A percentile compares a stretch with the other conserved stretches of the same genome.
phyloP scores from a whole-genome alignment of 2,329 filamentous ascomycete genomes.

The Neofusicoccum cordaticola region DNA sequence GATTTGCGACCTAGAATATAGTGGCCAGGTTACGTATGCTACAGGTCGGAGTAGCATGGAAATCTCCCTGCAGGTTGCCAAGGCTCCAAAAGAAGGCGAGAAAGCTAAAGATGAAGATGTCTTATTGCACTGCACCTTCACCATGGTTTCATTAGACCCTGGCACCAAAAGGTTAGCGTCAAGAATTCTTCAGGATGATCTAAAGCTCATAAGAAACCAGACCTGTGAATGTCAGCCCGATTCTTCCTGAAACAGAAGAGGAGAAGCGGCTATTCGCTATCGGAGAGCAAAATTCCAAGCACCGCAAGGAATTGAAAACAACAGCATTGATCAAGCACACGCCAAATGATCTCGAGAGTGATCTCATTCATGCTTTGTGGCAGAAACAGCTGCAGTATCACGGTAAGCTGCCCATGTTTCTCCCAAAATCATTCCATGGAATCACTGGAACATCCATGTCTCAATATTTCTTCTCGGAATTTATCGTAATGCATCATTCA shows the following conservation, averaged over 20 bases:
- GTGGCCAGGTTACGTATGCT: constrained; percentile 66
- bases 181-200: neutral
- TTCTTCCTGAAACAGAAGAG: constrained; percentile 61
- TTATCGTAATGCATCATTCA: neutral
- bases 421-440: neutral
- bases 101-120: constrained; percentile 58
- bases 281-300: constrained; percentile 64
- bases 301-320: constrained; percentile 62
- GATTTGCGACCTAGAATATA: constrained; percentile 75
- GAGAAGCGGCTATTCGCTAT: constrained; percentile 62
- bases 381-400: constrained; percentile 64
- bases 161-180: constrained; percentile 56
- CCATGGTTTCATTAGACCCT: constrained; percentile 73
- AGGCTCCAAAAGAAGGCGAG: constrained; percentile 60
- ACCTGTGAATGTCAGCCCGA: constrained; percentile 60
- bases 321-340: constrained; percentile 63
- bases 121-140: constrained; percentile 70
- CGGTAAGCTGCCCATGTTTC: constrained; percentile 34
- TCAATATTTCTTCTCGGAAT: neutral
- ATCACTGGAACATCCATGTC: neutral
- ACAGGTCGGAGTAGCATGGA: constrained; percentile 72
- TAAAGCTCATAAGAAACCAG: constrained; percentile 28
- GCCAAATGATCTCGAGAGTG: constrained; percentile 68
- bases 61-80: constrained; percentile 70
- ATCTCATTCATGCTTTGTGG: constrained; percentile 72